A percentile compares a stretch with the other conserved stretches of the same genome.
These are phyloP conservation scores for Anisodus acutangulus DNA, from an alignment of 257 asterid genomes.

Conservation along the genomic window DNA sequence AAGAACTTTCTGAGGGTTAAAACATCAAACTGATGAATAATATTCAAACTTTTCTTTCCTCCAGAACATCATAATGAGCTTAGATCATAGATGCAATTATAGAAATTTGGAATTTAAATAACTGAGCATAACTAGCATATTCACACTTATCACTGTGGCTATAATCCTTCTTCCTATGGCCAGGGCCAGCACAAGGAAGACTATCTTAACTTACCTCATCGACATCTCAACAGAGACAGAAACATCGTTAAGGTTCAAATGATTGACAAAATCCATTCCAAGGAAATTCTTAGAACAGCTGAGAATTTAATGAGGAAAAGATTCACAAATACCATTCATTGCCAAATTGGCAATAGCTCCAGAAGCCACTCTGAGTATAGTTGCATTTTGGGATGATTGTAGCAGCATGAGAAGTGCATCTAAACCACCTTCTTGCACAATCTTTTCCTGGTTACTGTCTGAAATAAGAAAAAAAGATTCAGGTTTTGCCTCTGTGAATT, in stretches of 20 bases:
- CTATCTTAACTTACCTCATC: neutral
- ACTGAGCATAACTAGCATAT: neutral
- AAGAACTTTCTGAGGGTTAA: neutral
- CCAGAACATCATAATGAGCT: constrained; percentile 5
- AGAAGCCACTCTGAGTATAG: constrained; percentile 90
- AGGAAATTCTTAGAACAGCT: neutral
- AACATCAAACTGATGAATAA: constrained; percentile 13
- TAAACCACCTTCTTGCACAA: constrained; percentile 88
- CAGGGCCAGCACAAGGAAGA: neutral
- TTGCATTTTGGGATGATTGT: constrained; percentile 74
- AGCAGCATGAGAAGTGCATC: constrained; percentile 80
- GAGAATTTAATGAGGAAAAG: constrained; percentile 18
- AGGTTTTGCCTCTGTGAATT: neutral
- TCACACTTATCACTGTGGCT: neutral
- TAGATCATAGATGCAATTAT: neutral
- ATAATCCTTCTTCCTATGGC: neutral
- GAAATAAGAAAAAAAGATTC: constrained; percentile 39
- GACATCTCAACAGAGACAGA: neutral
- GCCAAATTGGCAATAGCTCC: constrained; percentile 98
- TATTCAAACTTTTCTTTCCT: neutral
- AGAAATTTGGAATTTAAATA: neutral
- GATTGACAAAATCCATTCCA: neutral
- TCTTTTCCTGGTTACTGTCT: constrained; percentile 82
- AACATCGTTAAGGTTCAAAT: neutral
- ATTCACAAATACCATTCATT: constrained; percentile 70